Conservation (phyloP, 192 early-diverging fungal genomes). For the Dissophora ornata region DNA sequence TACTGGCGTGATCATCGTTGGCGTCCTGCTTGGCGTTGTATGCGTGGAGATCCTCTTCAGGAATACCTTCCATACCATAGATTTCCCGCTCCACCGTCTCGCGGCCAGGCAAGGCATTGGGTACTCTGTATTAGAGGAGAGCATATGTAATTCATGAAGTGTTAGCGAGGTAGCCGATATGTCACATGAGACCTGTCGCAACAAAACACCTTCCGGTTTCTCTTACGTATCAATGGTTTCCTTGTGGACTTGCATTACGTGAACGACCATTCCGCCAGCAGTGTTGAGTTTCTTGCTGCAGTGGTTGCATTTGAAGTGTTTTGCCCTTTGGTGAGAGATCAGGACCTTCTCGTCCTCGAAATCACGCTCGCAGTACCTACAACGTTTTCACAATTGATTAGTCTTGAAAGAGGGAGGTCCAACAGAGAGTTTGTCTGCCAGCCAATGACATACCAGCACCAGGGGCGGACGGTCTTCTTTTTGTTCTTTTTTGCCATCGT, state of each 20-base stretch:
- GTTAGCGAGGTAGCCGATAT: too few relatives aligned
- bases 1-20: constrained; percentile 56
- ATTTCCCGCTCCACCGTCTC: constrained; percentile 92
- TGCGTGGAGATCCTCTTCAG: constrained; percentile 78
- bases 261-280: constrained; percentile 90
- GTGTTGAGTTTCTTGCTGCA: constrained; percentile 91
- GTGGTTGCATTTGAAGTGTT: constrained; percentile 92
- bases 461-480: constrained; percentile 70
- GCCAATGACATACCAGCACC: constrained; percentile 92
- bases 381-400: too few relatives aligned
- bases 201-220: too few relatives aligned
- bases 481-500: constrained; percentile 77
- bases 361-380: constrained; percentile 93
- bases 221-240: constrained; percentile 76
- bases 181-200: too few relatives aligned
- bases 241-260: constrained; percentile 95
- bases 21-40: constrained; percentile 68
- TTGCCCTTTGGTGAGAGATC: constrained; percentile 91
- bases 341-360: constrained; percentile 97
- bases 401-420: too few relatives aligned
- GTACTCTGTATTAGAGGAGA: constrained; percentile 67
- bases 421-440: too few relatives aligned
- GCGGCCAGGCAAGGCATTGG: constrained; percentile 86
- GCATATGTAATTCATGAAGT: not conserved
- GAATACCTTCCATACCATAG: constrained; percentile 95